Base-by-base conservation (phyloP, 2,329 filamentous ascomycete species). In the Fusarium sp. region DNA sequence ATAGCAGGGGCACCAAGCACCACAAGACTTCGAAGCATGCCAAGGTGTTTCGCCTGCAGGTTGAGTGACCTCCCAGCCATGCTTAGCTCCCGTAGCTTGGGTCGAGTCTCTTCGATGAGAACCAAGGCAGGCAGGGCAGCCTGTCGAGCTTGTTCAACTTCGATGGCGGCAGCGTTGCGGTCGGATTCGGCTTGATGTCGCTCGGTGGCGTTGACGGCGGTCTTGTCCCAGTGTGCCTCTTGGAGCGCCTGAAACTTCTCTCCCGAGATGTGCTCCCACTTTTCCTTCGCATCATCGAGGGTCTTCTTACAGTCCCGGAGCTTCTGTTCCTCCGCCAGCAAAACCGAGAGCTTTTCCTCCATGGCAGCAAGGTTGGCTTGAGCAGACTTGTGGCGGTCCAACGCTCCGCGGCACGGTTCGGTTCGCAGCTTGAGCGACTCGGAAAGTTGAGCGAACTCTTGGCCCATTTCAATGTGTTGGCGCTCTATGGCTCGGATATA, bases 231-330 rank as follows among this genome's bases (percentile, higher is more conserved):
- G 18, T 69, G 23, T 16, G 57, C 39, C 23, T 58, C 32, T 7
- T 58, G 39, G 5, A 70, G 58, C 8, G 32, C 67, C 18, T 58
- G 34, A 32, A 68, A 68, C 8, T 52, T 68, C n/a, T 35, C 34
- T 2, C 30, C 14, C 5, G 50, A 58, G 11, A 57, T 37, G 32
- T 50, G 6, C 13, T 32, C 30, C 35, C 57, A 70, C 10, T 54
- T 6, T 9, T 64, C 41, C 5, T 64, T 43, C 14, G 67, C 30
- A 6, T 57, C 67, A 16, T 64, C 32, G 10, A 64, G 48, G 32
- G 14, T 45, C 20, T 64, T 39, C 37, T 32, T 30, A 5, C 35
- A 41, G 18, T 18, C 23, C 11, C 16, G 14, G 5, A 68, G 30
- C 7, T 16, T 63, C 5, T 41, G 25, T 5, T 39, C 50, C 8